Evolutionary conservation across 768 basidiomycete genomes (phyloP), one percentile per base, ranked within the genome.

Genomic region (Inosperma sp.): DNA sequence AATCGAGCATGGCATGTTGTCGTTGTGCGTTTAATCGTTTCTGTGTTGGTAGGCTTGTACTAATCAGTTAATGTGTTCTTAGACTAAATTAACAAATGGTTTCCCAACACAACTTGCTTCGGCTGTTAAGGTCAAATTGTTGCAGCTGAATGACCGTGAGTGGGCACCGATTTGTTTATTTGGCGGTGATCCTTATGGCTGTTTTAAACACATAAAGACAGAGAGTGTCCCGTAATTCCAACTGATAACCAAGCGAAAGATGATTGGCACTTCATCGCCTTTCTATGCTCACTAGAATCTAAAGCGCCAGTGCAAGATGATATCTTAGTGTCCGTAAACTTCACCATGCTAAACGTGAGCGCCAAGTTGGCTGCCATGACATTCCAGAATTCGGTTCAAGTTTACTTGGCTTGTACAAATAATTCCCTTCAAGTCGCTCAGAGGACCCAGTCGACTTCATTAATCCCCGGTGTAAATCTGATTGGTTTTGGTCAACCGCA

Each of bases 1-100:
- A 12, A 16, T 21, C 29, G 37, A 13, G 40, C 36, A 14, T 53
- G 52, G 52, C 48, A 48, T 42, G 23, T 53, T 17, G 17, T 27
- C 12, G 26, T 53, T 4, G 52, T 53, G 7, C 16, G 52, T 53
- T 16, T 35, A 21, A 8, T 37, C 27, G 37, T 27, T 13, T 19
- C 2, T 49, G 14, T 39, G 25, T 30, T 36, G 16, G 29, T 36
- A 35, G 37, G 21, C 19, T 23, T 27, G 19, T 3, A 29, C 3
- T 22, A 40, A 22, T 19, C 10, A 16, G 2, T 29, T 9, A n/a
- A n/a, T n/a, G n/a, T n/a, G n/a, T n/a, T n/a, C n/a, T n/a, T n/a
- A n/a, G n/a, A n/a, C n/a, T n/a, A n/a, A n/a, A n/a, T n/a, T n/a
- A n/a, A n/a, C n/a, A n/a, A n/a, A n/a, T n/a, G n/a, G n/a, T n/a